These are phyloP conservation scores for Pseudozyma pruni DNA, from an alignment of 1,284 basidiomycete genomes.

Conservation along the genomic window DNA sequence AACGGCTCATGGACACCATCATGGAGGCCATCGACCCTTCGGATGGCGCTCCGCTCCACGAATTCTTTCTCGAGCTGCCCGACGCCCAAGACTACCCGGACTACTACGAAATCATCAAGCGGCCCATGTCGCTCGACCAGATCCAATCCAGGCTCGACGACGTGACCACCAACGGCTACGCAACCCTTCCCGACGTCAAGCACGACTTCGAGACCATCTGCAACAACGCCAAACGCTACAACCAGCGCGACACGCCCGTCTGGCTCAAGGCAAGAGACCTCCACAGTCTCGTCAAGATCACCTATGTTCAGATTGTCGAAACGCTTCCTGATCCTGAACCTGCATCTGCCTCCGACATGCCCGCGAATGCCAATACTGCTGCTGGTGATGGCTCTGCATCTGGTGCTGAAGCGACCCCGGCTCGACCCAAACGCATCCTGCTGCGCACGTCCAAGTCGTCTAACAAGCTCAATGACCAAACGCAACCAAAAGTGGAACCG, in stretches of 20 bases:
- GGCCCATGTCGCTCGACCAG: conserved; percentile 85
- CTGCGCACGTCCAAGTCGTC: conserved; percentile 37
- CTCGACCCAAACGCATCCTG: conserved; percentile 36
- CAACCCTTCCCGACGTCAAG: conserved; percentile 77
- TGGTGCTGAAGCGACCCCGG: conserved; percentile 8
- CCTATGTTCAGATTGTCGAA: conserved; percentile 53
- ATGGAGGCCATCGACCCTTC: conserved; percentile 41
- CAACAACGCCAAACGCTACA: conserved; percentile 88
- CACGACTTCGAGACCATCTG: conserved; percentile 87
- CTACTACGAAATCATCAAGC: conserved; percentile 87
- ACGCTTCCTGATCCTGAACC: conserved; percentile 30
- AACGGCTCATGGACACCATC: conserved; percentile 46
- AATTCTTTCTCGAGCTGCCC: conserved; percentile 81
- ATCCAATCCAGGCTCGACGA: conserved; percentile 77
- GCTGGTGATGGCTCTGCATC: background rate
- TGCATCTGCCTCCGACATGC: conserved; percentile 8
- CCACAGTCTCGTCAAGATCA: conserved; percentile 63
- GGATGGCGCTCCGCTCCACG: conserved; percentile 71
- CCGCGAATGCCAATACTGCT: background rate
- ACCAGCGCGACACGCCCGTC: conserved; percentile 84
- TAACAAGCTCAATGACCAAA: conserved; percentile 32
- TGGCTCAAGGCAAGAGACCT: conserved; percentile 82
- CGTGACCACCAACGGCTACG: conserved; percentile 72
- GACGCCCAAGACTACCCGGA: conserved; percentile 84
- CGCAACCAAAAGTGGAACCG: conserved; percentile 13